Percentiles rank a stretch among this genome's conserved stretches.
These are phyloP conservation scores for Boletus sp. DNA, from an alignment of 768 basidiomycete genomes.

Conservation along the genomic window DNA sequence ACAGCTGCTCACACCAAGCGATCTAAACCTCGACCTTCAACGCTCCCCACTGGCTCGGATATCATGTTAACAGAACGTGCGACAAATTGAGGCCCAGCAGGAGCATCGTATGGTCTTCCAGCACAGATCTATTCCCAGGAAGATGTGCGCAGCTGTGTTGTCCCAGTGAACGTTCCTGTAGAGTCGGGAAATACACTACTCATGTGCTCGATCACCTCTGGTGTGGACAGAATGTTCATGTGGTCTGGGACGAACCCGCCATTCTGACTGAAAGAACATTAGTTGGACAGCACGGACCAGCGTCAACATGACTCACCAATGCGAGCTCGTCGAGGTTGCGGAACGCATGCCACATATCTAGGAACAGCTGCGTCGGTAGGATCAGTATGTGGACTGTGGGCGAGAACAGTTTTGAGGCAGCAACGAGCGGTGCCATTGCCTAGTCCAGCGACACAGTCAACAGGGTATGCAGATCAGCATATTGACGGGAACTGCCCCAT, in stretches of 20 bases:
- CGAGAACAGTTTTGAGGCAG: slow-evolving; percentile 58
- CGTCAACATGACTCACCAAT: slow-evolving; percentile 43
- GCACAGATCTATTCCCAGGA: slow-evolving; percentile 47
- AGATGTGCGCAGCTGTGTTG: slow-evolving; percentile 48
- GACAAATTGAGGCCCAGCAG: slow-evolving; percentile 53
- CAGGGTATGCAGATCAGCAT: not conserved
- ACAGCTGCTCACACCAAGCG: too few species aligned
- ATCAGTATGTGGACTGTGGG: slow-evolving; percentile 75
- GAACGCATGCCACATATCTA: slow-evolving; percentile 65
- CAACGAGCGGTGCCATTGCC: slow-evolving; percentile 52
- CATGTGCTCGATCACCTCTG: slow-evolving; percentile 62
- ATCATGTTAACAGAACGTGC: slow-evolving; percentile 18
- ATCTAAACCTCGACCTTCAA: too few species aligned
- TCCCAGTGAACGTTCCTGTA: slow-evolving; percentile 1
- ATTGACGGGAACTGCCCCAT: slow-evolving; percentile 39
- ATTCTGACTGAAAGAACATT: slow-evolving; percentile 36
- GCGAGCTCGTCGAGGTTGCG: slow-evolving; percentile 65
- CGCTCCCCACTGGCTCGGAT: not conserved
- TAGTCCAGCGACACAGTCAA: slow-evolving; percentile 26
- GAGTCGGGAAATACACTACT: not conserved
- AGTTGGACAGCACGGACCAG: not conserved
- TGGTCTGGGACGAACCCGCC: slow-evolving; percentile 60
- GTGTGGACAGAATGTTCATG: slow-evolving; percentile 67
- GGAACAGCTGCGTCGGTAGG: slow-evolving; percentile 73
- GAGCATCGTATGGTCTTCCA: slow-evolving; percentile 53